phyloP scores from a whole-genome alignment of 352 stramenopile genomes.

The Phytophthora pisi region DNA sequence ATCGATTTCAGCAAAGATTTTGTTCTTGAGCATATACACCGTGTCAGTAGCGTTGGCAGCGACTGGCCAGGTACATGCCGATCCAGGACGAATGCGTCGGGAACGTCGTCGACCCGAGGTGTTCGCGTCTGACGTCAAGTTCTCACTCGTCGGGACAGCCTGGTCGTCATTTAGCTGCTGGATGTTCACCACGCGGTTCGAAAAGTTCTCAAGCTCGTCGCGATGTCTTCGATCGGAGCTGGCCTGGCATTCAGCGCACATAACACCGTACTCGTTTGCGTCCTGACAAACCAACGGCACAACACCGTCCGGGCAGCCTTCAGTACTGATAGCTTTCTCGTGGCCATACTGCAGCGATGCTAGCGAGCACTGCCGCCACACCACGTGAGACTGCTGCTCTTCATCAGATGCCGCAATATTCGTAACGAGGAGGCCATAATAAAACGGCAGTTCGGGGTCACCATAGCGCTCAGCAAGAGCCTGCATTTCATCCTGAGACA shows the following conservation, averaged over 20 bases:
- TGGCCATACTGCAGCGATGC: constrained; percentile 38
- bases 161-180: constrained; percentile 66
- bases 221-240: constrained; percentile 44
- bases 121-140: constrained; percentile 45
- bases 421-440: constrained; percentile 49
- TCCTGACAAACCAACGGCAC: constrained; percentile 41
- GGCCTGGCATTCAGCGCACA: constrained; percentile 61
- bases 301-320: constrained; percentile 31
- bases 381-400: constrained; percentile 24
- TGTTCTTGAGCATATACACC: constrained; percentile 78
- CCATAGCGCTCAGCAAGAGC: constrained; percentile 67
- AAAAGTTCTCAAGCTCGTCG: constrained; percentile 70
- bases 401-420: constrained; percentile 10
- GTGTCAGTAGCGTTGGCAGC: constrained; percentile 66
- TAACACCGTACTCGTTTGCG: constrained; percentile 33
- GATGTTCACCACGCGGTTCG: constrained; percentile 61
- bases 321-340: constrained; percentile 21
- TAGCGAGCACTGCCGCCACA: constrained; percentile 59
- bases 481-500: constrained; percentile 64
- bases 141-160: constrained; percentile 48
- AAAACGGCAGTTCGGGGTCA: constrained; percentile 47
- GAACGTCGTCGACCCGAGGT: constrained; percentile 62
- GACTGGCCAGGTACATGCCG: constrained; percentile 56
- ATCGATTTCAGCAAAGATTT: constrained; percentile 77
- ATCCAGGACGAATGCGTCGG: constrained; percentile 60